Evolutionary conservation across 2,329 filamentous ascomycete species (phyloP), one percentile per base, ranked within the genome.

Genomic region (Venturia nashicola): DNA sequence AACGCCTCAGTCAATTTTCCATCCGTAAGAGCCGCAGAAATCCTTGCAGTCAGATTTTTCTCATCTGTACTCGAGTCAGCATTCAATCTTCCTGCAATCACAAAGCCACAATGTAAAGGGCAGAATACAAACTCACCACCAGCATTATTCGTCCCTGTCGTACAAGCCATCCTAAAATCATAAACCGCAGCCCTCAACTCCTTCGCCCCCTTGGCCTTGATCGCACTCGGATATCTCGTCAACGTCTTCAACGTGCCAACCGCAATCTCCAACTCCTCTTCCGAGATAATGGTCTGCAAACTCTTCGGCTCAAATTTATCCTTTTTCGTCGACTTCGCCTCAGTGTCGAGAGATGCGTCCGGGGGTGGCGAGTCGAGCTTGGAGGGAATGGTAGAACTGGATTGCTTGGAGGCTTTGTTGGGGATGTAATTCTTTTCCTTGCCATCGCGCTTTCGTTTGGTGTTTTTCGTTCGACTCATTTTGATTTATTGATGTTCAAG

Each of bases 161-260:
- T 87, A 68, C 85, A 88, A 18, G 86, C 83, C 71, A 88, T 83
- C 1, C 85, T 82, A 65, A 90, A 89, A 23, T 85, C 83, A 69
- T 87, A 88, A 8, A 88, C 86, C 5, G 86, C 86, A 3, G 81
- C 82, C 23, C 87, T 79, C 2, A 89, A 75, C 59, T 86, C 84
- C 69, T 83, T 86, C 75, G 86, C 89, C 32, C 78, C 79, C 69
- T 87, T 88, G 0, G 84, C 83, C 72, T 89, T 89, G 71, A 87
- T 88, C 27, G 88, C 70, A 27, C 73, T 74, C 0, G 86, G 86
- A 66, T 88, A 80, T 65, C 81, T 74, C 0, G 85, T 75, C 12
- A 89, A 78, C 0, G 82, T 79, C 1, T 75, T 77, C 36, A 89
- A 78, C 0, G 86, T 88, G 40, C 89, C 86, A 64, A 87, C 78